Conservation (phyloP, 805 yeast species). For the Starmerella lactis-condensi region DNA sequence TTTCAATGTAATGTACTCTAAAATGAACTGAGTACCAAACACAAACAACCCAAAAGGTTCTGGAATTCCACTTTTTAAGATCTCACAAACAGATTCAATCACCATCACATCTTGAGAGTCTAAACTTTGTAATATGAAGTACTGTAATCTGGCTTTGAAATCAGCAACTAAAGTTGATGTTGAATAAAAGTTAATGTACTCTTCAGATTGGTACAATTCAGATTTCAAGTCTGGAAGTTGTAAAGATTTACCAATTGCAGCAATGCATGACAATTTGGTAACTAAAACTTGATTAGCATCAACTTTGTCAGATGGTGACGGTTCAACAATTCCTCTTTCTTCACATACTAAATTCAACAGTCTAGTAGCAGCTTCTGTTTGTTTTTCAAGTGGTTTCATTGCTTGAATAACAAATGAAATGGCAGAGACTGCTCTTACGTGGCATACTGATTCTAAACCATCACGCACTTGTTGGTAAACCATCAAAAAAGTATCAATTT, state of each 20-base stretch:
- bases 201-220: too few species aligned
- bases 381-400: constrained; percentile 11
- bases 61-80: constrained; percentile 44
- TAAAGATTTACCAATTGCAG: constrained; percentile 55
- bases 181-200: too few species aligned
- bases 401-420: constrained; percentile 21
- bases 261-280: constrained; percentile 44
- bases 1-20: constrained; percentile 27
- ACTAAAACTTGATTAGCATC: constrained; percentile 30
- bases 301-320: constrained; percentile 7
- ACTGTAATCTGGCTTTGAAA: too few species aligned
- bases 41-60: constrained; percentile 43
- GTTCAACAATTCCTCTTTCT: constrained; percentile 3
- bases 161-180: too few species aligned
- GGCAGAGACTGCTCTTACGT: constrained; percentile 21
- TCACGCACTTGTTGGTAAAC: constrained; percentile 17
- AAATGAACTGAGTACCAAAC: constrained; percentile 27
- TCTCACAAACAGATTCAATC: constrained; percentile 43
- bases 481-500: constrained; percentile 18
- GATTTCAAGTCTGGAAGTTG: constrained; percentile 43
- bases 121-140: too few species aligned
- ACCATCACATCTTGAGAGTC: constrained; percentile 31
- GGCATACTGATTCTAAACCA: constrained; percentile 14
- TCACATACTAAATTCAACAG: constrained; percentile 4
- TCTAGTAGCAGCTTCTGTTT: constrained; percentile 19